These are phyloP conservation scores for Gelatoporia subvermispora DNA, from an alignment of 768 basidiomycete genomes.

Conservation along the genomic window DNA sequence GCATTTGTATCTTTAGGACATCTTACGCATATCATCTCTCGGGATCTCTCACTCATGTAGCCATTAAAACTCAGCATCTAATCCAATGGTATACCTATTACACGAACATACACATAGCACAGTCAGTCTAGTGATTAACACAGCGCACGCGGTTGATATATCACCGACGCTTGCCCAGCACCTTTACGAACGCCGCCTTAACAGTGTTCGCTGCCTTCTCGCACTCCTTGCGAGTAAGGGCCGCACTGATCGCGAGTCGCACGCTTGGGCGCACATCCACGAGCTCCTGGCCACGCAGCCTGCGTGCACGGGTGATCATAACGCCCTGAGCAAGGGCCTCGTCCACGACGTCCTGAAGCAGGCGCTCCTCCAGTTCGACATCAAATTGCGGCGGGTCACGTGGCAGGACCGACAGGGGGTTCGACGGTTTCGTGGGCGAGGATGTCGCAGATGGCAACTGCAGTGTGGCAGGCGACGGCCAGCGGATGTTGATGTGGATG, in stretches of 20 bases:
- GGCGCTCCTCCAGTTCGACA: conserved; percentile 63
- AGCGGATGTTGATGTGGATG: conserved; percentile 74
- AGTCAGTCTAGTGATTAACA: too few relatives aligned
- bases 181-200: conserved; percentile 70
- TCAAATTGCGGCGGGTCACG: conserved; percentile 48
- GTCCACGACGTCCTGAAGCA: conserved; percentile 91
- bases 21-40: too few relatives aligned
- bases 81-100: too few relatives aligned
- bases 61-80: too few relatives aligned
- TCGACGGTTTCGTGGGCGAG: conserved; percentile 36
- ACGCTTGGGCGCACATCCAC: conserved; percentile 80
- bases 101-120: too few relatives aligned
- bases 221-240: conserved; percentile 81
- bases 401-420: conserved; percentile 42
- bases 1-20: too few relatives aligned
- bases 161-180: conserved; percentile 55
- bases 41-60: too few relatives aligned
- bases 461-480: conserved; percentile 23
- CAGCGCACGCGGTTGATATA: too few relatives aligned
- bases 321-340: conserved; percentile 79
- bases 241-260: conserved; percentile 74
- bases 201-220: conserved; percentile 82
- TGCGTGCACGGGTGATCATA: conserved; percentile 78
- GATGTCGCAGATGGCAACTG: conserved; percentile 12
- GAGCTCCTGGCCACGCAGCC: conserved; percentile 79